Evolutionary conservation across 208 protist species (phyloP).

Genomic region (Phytomonas francai): DNA sequence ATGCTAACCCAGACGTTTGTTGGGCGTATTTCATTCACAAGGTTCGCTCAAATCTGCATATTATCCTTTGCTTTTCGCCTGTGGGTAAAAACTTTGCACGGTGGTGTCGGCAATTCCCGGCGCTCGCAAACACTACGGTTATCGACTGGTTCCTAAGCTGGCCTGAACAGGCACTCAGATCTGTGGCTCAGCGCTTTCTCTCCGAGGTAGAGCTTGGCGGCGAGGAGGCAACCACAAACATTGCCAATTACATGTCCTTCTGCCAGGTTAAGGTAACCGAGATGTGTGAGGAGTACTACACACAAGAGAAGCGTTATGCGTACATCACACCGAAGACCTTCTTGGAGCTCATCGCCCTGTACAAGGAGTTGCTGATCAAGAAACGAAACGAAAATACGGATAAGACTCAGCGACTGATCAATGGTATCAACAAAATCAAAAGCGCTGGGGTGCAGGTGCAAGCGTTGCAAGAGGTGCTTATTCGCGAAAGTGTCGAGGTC

Average conservation of each 20-base stretch:
- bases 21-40: slow-evolving; percentile 97
- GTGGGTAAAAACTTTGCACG: slow-evolving; percentile 96
- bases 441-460: slow-evolving; percentile 89
- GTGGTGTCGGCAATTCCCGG: slow-evolving; percentile 97
- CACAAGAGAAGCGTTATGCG: slow-evolving; percentile 93
- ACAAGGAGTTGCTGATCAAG: slow-evolving; percentile 92
- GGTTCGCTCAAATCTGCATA: slow-evolving; percentile 94
- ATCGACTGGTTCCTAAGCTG: slow-evolving; percentile 99
- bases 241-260: slow-evolving; percentile 95
- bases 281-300: slow-evolving; percentile 89
- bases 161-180: slow-evolving; percentile 96
- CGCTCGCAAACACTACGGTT: slow-evolving; percentile 95
- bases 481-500: slow-evolving; percentile 90
- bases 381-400: slow-evolving; percentile 89
- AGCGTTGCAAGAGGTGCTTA: slow-evolving; percentile 84
- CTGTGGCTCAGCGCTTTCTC: slow-evolving; percentile 93
- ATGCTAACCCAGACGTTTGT: slow-evolving; percentile 89
- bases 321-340: slow-evolving; percentile 99
- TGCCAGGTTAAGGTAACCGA: slow-evolving; percentile 93
- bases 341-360: slow-evolving; percentile 98
- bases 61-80: slow-evolving; percentile 97
- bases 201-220: slow-evolving; percentile 89
- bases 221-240: slow-evolving; percentile 71
- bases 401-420: slow-evolving; percentile 89
- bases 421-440: slow-evolving; percentile 92